These are phyloP conservation scores for Rhodotorula sp. DNA, from an alignment of 1,284 basidiomycete genomes.

Conservation along the genomic window DNA sequence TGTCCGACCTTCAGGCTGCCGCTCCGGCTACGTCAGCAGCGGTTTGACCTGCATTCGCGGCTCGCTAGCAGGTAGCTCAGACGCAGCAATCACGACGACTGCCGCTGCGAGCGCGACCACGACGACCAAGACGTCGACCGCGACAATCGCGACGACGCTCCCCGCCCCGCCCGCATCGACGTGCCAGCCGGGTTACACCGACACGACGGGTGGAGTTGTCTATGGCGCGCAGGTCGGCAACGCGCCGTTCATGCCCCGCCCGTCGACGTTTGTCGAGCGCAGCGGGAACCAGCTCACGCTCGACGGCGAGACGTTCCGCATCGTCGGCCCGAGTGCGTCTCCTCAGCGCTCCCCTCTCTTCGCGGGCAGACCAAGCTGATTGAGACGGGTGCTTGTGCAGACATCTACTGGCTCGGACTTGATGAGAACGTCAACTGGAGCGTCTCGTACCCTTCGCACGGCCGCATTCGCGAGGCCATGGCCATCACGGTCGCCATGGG, in stretches of 20 bases:
- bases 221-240: conserved; percentile 31
- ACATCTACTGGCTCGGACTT: conserved; percentile 47
- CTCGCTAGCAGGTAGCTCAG: too few relatives aligned
- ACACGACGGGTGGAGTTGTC: conserved; percentile 24
- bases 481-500: conserved; percentile 50
- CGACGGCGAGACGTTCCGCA: conserved; percentile 35
- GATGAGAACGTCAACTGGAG: conserved; percentile 46
- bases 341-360: too few relatives aligned
- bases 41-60: too few relatives aligned
- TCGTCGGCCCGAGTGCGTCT: conserved; percentile 39
- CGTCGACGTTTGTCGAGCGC: conserved; percentile 35
- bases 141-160: conserved; percentile 4
- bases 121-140: neutral
- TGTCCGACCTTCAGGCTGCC: too few relatives aligned
- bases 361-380: neutral
- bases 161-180: conserved; percentile 20
- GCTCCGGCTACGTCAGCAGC: too few relatives aligned
- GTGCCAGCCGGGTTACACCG: conserved; percentile 27
- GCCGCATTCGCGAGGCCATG: conserved; percentile 48
- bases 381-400: conserved; percentile 6
- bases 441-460: conserved; percentile 48
- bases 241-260: conserved; percentile 17
- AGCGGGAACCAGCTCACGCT: conserved; percentile 26
- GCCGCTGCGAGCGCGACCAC: neutral
- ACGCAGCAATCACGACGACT: neutral